Evolutionary conservation across 2,329 filamentous ascomycete genomes (phyloP).

Genomic region (Arachnomyces sp.): DNA sequence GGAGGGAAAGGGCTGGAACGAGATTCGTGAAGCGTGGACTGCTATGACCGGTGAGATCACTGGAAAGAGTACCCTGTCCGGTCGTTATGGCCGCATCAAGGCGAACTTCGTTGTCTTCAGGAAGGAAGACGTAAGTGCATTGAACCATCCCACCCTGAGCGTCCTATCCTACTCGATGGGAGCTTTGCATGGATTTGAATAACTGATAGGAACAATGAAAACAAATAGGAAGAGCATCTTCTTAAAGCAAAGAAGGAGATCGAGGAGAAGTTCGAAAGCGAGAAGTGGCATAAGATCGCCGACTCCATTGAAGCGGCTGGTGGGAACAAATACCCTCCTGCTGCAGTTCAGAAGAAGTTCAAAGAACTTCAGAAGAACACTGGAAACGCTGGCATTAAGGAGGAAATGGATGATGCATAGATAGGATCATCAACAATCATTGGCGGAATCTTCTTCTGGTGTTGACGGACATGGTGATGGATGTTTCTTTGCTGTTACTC

Average conservation of each 20-base stretch:
- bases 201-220: slow-evolving; percentile 1
- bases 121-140: slow-evolving; percentile 26
- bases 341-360: slow-evolving; percentile 32
- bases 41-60: slow-evolving; percentile 24
- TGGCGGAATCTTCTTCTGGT: too few species aligned
- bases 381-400: too few species aligned
- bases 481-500: too few species aligned
- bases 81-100: slow-evolving; percentile 32
- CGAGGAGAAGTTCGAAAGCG: slow-evolving; percentile 31
- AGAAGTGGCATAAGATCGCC: slow-evolving; percentile 34
- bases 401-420: too few species aligned
- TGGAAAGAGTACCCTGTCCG: slow-evolving; percentile 28
- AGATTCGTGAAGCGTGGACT: slow-evolving; percentile 20
- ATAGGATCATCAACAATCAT: too few species aligned
- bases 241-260: slow-evolving; percentile 31
- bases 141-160: not conserved
- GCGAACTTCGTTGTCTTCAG: slow-evolving; percentile 31
- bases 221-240: slow-evolving; percentile 21
- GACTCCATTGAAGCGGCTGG: slow-evolving; percentile 23
- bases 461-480: too few species aligned
- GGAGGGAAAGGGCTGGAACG: slow-evolving; percentile 17
- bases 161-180: too few species aligned
- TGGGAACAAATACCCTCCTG: slow-evolving; percentile 25
- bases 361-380: slow-evolving; percentile 30
- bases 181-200: too few species aligned